phyloP scores from a whole-genome alignment of 1,284 basidiomycete species.

The Naganishia sp. region DNA sequence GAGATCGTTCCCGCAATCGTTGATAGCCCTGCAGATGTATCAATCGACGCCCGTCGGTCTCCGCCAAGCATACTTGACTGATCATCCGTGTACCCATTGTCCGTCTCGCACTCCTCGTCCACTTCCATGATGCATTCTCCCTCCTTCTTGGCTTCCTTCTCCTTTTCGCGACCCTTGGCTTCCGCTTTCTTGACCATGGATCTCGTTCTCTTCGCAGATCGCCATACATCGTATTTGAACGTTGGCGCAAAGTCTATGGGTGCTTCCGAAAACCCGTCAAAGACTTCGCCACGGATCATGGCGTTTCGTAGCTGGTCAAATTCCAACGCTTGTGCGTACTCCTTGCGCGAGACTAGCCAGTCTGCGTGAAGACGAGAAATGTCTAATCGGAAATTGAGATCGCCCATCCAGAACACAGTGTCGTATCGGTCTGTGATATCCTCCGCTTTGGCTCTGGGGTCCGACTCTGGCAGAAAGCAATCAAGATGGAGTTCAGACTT shows the following conservation, averaged over 20 bases:
- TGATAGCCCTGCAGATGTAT: constrained; percentile 44
- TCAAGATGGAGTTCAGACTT: constrained; percentile 58
- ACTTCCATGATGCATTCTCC: constrained; percentile 28
- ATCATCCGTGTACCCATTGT: constrained; percentile 40
- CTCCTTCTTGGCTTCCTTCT: constrained; percentile 23
- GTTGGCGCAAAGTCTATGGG: constrained; percentile 57
- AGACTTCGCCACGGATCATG: constrained; percentile 51
- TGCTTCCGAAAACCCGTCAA: constrained; percentile 58
- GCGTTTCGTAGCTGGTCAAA: constrained; percentile 59
- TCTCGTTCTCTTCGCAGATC: constrained; percentile 53
- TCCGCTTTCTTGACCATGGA: constrained; percentile 25
- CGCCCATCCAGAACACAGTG: constrained; percentile 59
- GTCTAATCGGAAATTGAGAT: constrained; percentile 59
- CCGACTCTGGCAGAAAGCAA: constrained; percentile 54
- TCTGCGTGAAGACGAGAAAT: constrained; percentile 59
- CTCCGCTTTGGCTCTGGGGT: constrained; percentile 38
- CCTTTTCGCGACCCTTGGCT: constrained; percentile 20
- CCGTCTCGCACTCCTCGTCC: constrained; percentile 31
- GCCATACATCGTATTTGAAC: constrained; percentile 58
- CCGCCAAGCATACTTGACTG: constrained; percentile 30
- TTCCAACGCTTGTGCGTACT: constrained; percentile 55
- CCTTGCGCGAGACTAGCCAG: constrained; percentile 59
- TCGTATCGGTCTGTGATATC: constrained; percentile 60
- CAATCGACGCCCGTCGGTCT: constrained; percentile 41
- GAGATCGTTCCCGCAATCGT: constrained; percentile 25